Evolutionary conservation across 108 stramenopile genomes (phyloP), one percentile per base, ranked within the genome.

Genomic region (Discostella pseudostelligera): DNA sequence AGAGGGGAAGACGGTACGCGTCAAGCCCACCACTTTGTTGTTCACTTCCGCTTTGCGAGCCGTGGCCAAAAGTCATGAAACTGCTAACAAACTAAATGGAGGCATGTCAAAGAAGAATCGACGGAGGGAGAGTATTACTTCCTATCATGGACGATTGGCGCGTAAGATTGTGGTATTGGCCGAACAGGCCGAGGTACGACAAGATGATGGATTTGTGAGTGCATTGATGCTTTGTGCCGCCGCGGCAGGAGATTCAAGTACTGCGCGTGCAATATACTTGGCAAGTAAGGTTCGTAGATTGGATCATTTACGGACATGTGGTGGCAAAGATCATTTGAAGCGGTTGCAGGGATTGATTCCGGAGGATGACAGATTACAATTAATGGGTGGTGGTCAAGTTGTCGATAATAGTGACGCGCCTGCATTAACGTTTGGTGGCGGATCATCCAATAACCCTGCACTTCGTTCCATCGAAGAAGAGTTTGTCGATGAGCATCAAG

Each of bases 161-260:
- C 63, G 81, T 13, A 71, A 79, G 21, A 86, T 93, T 51, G 81
- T 93, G 0, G 70, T 90, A 42, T 40, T 82, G 60, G 92, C 92
- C 0, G 92, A 93, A 67, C 76, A 76, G 46, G 86, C 87, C 5
- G 84, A 89, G 62, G 92, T 90, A 11, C 74, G 83, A 39, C 86
- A 86, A 54, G 89, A 93, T 74, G 86, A 90, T 46, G 87, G 92
- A 3, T 93, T 93, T 66, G 72, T 84, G 3, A 75, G 83, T 22
- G 89, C 87, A 10, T 78, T 93, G 16, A 89, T 90, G 72, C 50
- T 89, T 35, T 93, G 92, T 69, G 86, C 89, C 8, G 89, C 83
- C 12, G 76, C 86, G 3, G 87, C 89, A 8, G 89, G 92, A 12
- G 92, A 93, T 74, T 76, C 87, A 26, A 89, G 88, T 39, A 90